These are phyloP conservation scores for Aplosporella prunicola DNA, from an alignment of 2,329 filamentous ascomycete species.

Conservation along the genomic window DNA sequence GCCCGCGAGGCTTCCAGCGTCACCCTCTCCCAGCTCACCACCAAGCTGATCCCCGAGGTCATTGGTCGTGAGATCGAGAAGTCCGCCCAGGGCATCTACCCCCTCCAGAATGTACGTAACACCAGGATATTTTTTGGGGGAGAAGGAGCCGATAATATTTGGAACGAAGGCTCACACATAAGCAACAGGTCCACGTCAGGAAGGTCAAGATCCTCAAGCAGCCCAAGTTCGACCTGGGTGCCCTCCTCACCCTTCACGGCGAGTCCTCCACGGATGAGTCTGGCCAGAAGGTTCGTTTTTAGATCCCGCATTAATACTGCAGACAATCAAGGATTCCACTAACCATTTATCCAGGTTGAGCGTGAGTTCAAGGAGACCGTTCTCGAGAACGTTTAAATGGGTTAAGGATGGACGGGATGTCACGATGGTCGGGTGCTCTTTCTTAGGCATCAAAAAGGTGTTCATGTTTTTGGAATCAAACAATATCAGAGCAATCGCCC, in stretches of 20 bases:
- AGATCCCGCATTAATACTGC: neutral
- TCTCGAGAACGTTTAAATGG: conserved; percentile 78
- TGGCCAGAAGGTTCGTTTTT: conserved; percentile 83
- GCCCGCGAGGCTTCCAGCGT: conserved; percentile 88
- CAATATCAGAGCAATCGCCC: conserved; percentile 11
- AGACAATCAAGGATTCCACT: neutral
- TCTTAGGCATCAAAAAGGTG: conserved; percentile 32
- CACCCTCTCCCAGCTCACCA: conserved; percentile 91
- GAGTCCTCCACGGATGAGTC: conserved; percentile 93
- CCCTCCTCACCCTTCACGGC: conserved; percentile 91
- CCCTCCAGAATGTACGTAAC: conserved; percentile 94
- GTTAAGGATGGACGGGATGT: conserved; percentile 22
- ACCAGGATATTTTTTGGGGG: too few species aligned
- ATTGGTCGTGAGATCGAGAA: conserved; percentile 99
- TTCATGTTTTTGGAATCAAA: conserved; percentile 14
- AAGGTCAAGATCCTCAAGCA: conserved; percentile 99
- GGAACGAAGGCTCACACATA: conserved; percentile 17
- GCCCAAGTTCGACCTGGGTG: conserved; percentile 98
- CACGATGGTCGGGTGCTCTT: conserved; percentile 15
- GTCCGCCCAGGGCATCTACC: conserved; percentile 98
- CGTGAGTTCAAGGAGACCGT: conserved; percentile 98
- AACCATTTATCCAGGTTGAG: conserved; percentile 45
- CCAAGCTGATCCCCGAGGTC: conserved; percentile 98
- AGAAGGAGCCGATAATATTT: conserved; percentile 1
- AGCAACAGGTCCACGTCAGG: conserved; percentile 84